phyloP scores from a whole-genome alignment of 768 basidiomycete species.

The Mycena belliarum region DNA sequence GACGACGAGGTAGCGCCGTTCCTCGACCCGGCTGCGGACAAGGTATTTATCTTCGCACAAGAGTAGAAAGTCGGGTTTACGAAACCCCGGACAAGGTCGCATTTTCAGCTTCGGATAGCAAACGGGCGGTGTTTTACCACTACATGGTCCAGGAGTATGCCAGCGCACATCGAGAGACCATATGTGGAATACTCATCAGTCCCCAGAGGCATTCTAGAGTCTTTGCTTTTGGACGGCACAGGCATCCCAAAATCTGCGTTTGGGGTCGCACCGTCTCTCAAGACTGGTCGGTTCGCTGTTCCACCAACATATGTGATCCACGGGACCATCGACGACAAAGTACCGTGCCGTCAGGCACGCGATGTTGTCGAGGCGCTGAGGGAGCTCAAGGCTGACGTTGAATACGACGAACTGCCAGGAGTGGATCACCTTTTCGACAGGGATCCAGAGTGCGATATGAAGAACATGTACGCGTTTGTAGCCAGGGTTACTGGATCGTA shows the following conservation, averaged over 20 bases:
- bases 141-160: constrained; percentile 45
- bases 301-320: constrained; percentile 40
- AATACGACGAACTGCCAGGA: constrained; percentile 36
- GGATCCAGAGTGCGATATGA: constrained; percentile 33
- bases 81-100: too few species aligned
- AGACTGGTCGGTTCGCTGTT: constrained; percentile 24
- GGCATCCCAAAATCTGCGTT: constrained; percentile 31
- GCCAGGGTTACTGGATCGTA: constrained; percentile 18
- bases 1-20: constrained; percentile 32
- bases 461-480: constrained; percentile 36
- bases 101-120: constrained; percentile 26
- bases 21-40: constrained; percentile 28
- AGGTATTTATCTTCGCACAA: too few species aligned
- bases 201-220: constrained; percentile 30
- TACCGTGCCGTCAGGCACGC: constrained; percentile 34
- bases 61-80: too few species aligned
- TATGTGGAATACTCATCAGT: background rate
- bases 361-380: constrained; percentile 34
- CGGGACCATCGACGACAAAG: constrained; percentile 36
- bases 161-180: background rate
- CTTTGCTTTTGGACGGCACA: constrained; percentile 34
- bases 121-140: constrained; percentile 34
- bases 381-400: constrained; percentile 23
- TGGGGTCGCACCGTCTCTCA: constrained; percentile 31
- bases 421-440: constrained; percentile 38